Evolutionary conservation across 257 asterid genomes (phyloP), one percentile per base, ranked within the genome.

Genomic region (Gynochthodes officinalis): DNA sequence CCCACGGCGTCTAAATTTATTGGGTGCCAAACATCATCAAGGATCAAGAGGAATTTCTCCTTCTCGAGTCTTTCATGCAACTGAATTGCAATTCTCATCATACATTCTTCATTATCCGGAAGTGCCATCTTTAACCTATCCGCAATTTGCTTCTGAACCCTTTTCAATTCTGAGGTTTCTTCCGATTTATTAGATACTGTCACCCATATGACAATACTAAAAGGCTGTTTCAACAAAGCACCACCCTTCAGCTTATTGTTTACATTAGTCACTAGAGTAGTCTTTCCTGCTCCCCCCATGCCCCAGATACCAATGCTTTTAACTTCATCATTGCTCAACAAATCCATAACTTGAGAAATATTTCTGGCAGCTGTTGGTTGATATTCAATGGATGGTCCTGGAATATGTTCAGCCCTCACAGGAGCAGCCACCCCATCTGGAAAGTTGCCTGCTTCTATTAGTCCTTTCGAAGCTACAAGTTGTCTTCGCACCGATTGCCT

Each of bases 1-100:
- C 76, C 76, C 2, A 70, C 71, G 1, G 0, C 4, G 23, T 73
- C 71, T 6, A 62, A 40, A 48, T 25, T 68, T 32, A 73, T 48
- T 12, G 39, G 64, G 30, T 72, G n/a, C 77, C 71, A 73, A 4
- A 73, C 49, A 63, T 73, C 77, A 73, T 73, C 77, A 16, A 73
- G 77, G 16, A 73, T 73, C 48, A 73, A 18, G 53, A 73, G 77
- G 50, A 63, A 73, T 9, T 15, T 48, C 61, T 63, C 62, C 46
- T 33, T 53, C 64, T 35, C 18, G 9, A 73, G 77, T 53, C 48
- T 32, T 16, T 50, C 46, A 27, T 50, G 49, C 71, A 73, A 63
- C 27, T 27, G 64, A 25, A 39, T 37, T 4, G 64, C 71, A 7
- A 40, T 21, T 44, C 71, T 63, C 54, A 49, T 64, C 16, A 44